Evolutionary conservation across 2,329 filamentous ascomycete genomes (phyloP).

Genomic region (Penicillium olsonii): DNA sequence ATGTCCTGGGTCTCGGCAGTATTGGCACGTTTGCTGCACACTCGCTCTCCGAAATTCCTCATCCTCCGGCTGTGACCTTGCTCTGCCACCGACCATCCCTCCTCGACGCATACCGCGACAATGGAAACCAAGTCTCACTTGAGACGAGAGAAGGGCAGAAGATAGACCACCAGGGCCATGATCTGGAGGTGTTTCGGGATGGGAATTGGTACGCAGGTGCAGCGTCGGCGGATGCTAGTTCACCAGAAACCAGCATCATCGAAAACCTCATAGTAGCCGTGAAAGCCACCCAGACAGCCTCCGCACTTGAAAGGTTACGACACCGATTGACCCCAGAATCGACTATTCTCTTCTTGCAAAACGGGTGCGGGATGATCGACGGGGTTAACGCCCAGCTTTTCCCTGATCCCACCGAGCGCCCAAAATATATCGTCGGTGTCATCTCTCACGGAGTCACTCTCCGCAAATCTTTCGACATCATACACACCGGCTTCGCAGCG

Average conservation of each 20-base stretch:
- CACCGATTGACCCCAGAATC: conserved; percentile 61
- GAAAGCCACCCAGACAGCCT: conserved; percentile 66
- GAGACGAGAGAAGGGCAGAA: conserved; percentile 14
- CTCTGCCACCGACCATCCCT: conserved; percentile 61
- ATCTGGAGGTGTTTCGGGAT: conserved; percentile 4
- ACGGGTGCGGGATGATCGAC: conserved; percentile 73
- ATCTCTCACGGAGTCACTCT: conserved; percentile 57
- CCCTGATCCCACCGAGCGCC: conserved; percentile 59
- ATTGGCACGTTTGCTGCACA: conserved; percentile 76
- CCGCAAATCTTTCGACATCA: conserved; percentile 48
- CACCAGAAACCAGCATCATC: neutral
- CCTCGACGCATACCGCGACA: conserved; percentile 25
- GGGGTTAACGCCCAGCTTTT: conserved; percentile 70
- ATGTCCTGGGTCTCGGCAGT: conserved; percentile 76
- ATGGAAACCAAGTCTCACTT: conserved; percentile 20
- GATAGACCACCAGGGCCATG: neutral
- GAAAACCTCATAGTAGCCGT: conserved; percentile 68
- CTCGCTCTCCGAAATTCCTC: conserved; percentile 60
- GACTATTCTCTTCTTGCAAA: conserved; percentile 75
- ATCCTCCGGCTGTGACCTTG: conserved; percentile 70
- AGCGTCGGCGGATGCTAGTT: neutral
- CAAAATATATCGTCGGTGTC: conserved; percentile 71
- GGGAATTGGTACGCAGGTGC: conserved; percentile 8
- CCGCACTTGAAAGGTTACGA: conserved; percentile 63
- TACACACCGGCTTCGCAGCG: conserved; percentile 57